A percentile compares a stretch with the other conserved stretches of the same genome.
phyloP scores from a whole-genome alignment of 768 basidiomycete species.

The Imleria badia region DNA sequence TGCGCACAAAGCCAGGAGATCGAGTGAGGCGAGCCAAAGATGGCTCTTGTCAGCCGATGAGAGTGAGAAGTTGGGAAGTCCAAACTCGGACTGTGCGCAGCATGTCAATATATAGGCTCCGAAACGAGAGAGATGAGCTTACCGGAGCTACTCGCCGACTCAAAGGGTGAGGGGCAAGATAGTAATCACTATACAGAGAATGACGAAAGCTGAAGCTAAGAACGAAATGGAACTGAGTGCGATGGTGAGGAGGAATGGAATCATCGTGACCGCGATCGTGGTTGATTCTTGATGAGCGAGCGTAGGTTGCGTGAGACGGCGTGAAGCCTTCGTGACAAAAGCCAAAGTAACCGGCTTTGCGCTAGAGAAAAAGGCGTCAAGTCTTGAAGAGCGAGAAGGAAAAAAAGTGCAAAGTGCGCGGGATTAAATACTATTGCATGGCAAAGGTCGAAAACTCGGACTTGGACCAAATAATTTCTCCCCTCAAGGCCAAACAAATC shows the following conservation, averaged over 20 bases:
- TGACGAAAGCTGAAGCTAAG: constrained; percentile 68
- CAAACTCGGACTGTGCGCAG: constrained; percentile 64
- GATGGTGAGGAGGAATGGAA: constrained; percentile 66
- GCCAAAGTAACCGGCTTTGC: constrained; percentile 34
- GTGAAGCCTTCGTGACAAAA: constrained; percentile 39
- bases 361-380: constrained; percentile 15
- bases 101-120: constrained; percentile 5
- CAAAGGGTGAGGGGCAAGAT: constrained; percentile 72
- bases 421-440: constrained; percentile 9
- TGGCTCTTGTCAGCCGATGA: constrained; percentile 70
- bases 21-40: constrained; percentile 69
- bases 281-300: constrained; percentile 18
- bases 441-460: constrained; percentile 7
- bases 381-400: constrained; percentile 18
- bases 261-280: constrained; percentile 43
- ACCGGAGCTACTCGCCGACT: constrained; percentile 76
- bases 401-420: neutral
- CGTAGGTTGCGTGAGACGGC: constrained; percentile 33
- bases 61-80: constrained; percentile 63
- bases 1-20: constrained; percentile 57
- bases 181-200: constrained; percentile 74
- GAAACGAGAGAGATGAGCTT: constrained; percentile 24
- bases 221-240: constrained; percentile 71
- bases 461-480: constrained; percentile 19
- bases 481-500: constrained; percentile 26